Evolutionary conservation across 2,329 filamentous ascomycete genomes (phyloP), one percentile per base, ranked within the genome.

Genomic region (Botryosphaeria dothidea): DNA sequence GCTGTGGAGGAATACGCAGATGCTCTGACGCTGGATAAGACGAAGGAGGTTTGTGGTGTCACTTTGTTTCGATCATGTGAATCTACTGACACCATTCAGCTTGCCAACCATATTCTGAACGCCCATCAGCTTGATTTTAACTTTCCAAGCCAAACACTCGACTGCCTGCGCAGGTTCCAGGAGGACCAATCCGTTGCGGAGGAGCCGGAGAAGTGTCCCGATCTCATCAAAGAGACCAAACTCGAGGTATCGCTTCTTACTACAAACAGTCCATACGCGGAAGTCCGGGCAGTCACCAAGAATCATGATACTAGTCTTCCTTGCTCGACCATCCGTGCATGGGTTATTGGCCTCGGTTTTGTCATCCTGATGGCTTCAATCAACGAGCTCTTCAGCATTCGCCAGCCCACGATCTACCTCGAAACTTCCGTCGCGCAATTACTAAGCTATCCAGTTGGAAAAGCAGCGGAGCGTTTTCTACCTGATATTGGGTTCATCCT

Each of bases 301-400:
- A 66, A 66, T 23, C 61, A 60, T 4, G 66, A 67, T 41, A 66
- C 19, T 3, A 25, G 2, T 29, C 0, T 17, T 1, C 19, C 6
- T 17, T 8, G 54, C 48, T 63, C 48, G 46, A 82, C 80, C 1
- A 69, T 83, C 5, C 75, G 80, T 17, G 79, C 80, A 51, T 83
- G 81, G 81, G 66, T 81, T 4, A 68, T 83, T 2, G 80, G 80
- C 19, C 75, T 81, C 67, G 67, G 81, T 15, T 82, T 82, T 65
- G 79, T 81, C 15, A 78, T 80, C 0, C 57, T 80, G 15, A 78
- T 77, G 1, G 78, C 76, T 23, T 81, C 78, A 4, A 65, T 76
- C 79, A 90, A 90, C 73, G 88, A 87, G 5, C 78, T 90, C 48
- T 88, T 88, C 72, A 90, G 83, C 2, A 80, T 89, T 64, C 83